A percentile compares a stretch with the other conserved stretches of the same genome.
phyloP scores from a whole-genome alignment of 139 green algal species.

The Chlorella sp. region DNA sequence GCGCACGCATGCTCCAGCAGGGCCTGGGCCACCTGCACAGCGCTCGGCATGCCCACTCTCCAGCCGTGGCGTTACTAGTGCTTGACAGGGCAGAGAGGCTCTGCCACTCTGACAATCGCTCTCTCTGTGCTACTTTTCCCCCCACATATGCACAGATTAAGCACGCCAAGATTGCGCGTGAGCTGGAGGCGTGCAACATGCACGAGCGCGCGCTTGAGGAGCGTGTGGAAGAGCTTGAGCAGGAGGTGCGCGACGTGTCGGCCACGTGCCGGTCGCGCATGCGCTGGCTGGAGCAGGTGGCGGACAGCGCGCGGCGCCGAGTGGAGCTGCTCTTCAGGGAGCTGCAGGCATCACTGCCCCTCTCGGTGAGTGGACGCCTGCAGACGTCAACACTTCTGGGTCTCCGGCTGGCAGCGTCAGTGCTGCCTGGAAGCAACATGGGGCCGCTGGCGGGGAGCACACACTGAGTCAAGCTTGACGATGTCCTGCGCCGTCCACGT shows the following conservation, averaged over 20 bases:
- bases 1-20: not conserved
- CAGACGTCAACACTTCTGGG: not conserved
- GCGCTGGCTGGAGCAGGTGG: slow-evolving; percentile 41
- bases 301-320: slow-evolving; percentile 26
- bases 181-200: slow-evolving; percentile 33
- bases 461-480: no score
- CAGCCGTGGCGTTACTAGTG: no score
- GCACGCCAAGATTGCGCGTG: slow-evolving; percentile 47
- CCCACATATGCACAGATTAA: slow-evolving; percentile 38
- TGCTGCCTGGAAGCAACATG: no score
- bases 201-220: slow-evolving; percentile 30
- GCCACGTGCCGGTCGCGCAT: slow-evolving; percentile 41
- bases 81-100: no score
- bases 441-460: no score
- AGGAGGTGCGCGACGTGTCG: slow-evolving; percentile 28
- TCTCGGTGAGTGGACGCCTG: slow-evolving; percentile 20
- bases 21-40: not conserved
- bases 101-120: no score
- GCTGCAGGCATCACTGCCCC: slow-evolving; percentile 34
- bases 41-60: not conserved
- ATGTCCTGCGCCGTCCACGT: not conserved
- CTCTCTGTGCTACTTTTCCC: no score
- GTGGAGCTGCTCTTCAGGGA: slow-evolving; percentile 33
- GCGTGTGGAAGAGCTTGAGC: slow-evolving; percentile 26
- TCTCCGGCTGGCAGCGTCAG: not conserved